Evolutionary conservation across 2,329 filamentous ascomycete genomes (phyloP), one percentile per base, ranked within the genome.

Genomic region (Biscogniauxia marginata): DNA sequence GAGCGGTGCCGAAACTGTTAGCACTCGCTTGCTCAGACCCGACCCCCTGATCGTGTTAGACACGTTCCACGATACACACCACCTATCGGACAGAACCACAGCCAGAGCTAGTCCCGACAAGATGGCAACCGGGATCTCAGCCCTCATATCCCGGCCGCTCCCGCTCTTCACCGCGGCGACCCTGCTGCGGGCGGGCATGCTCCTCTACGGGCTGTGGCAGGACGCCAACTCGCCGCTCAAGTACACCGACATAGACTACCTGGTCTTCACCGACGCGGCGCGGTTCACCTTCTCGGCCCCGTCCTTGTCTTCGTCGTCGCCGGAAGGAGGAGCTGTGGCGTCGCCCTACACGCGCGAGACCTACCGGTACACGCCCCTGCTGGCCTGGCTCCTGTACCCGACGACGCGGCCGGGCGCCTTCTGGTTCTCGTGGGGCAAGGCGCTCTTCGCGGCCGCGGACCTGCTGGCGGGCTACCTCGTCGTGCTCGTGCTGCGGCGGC

Each of bases 201-300:
- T 98, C 50, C 71, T 96, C 67, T 98, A 98, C 73, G 93, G 95
- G 56, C 84, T 91, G 58, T 93, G 90, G 80, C 95, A 99, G 77
- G 95, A 99, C 75, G 88, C 91, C 58, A 82, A 93, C 75, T 96
- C 92, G 7, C 87, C 93, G 13, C 77, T 99, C 70, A 98, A 98
- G 76, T 99, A 98, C 79, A 99, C 95, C 51, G 95, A 99, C 75
- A 97, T 99, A 67, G 95, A 99, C 80, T 99, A 99, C 75, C 86
- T 92, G 63, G 95, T 99, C 72, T 99, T 99, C 79, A 98, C 95
- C 49, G 93, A 98, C 73, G 95, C 95, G 22, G 85, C 95, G 2
- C 89, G 90, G 62, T 93, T 89, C 73, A 68, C 69, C 22, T 71
- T 71, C 59, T 49, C 65, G 91, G 96, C 74, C 96, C 96, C 79